phyloP scores from a whole-genome alignment of 73 alveolate genomes.

The Tetrahymena thermophila region DNA sequence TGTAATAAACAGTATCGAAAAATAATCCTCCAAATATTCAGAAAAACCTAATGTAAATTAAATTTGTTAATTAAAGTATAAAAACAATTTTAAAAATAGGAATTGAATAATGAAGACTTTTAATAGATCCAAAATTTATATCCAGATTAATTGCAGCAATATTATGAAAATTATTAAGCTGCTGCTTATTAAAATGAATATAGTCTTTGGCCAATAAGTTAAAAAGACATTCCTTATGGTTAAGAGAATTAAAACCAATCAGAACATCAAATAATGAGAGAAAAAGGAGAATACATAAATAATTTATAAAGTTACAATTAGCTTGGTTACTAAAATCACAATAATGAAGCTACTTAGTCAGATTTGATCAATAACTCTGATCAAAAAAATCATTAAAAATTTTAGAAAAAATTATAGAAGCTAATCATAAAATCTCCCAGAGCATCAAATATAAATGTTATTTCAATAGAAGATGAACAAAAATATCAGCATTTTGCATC shows the following conservation, averaged over 20 bases:
- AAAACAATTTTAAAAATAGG: neutral
- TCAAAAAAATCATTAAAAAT: too few species aligned
- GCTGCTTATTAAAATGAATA: neutral
- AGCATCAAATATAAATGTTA: neutral
- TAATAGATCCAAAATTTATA: too few species aligned
- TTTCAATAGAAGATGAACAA: neutral
- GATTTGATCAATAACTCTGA: neutral
- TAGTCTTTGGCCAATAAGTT: neutral
- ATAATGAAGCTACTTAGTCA: neutral
- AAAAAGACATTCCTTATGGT: neutral
- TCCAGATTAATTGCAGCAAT: neutral
- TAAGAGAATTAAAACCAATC: neutral
- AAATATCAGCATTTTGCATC: neutral
- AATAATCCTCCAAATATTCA: neutral
- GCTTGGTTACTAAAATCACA: neutral
- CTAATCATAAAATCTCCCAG: neutral
- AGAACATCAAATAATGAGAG: neutral
- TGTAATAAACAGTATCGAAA: neutral
- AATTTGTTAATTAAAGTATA: too few species aligned
- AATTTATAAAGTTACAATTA: too few species aligned
- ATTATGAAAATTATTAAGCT: neutral
- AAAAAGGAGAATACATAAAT: neutral
- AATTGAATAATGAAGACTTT: neutral
- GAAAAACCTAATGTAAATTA: neutral
- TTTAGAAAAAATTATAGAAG: neutral